These are phyloP conservation scores for Priceomyces melissophilus DNA, from an alignment of 805 yeast species.

Conservation along the genomic window DNA sequence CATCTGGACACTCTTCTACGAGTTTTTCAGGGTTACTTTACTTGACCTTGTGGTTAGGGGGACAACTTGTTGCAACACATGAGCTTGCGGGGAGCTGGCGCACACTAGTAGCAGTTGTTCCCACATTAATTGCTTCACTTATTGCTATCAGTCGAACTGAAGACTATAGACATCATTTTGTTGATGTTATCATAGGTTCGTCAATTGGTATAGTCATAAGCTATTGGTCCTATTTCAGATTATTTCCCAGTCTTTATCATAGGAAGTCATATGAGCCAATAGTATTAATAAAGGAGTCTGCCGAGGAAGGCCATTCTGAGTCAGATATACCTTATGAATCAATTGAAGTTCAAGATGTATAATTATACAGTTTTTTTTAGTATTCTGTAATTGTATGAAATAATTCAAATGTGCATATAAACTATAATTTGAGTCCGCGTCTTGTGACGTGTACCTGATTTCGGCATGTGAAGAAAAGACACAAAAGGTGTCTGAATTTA, in stretches of 20 bases:
- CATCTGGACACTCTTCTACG: slow-evolving; percentile 76
- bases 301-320: slow-evolving; percentile 5
- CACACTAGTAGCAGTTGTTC: slow-evolving; percentile 48
- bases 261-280: slow-evolving; percentile 40
- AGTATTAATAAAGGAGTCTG: slow-evolving; percentile 15
- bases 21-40: slow-evolving; percentile 68
- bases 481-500: too few species aligned
- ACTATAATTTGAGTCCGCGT: neutral
- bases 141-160: slow-evolving; percentile 85
- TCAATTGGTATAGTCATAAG: slow-evolving; percentile 62
- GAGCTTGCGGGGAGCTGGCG: slow-evolving; percentile 62
- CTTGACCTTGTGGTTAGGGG: slow-evolving; percentile 61
- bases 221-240: slow-evolving; percentile 50
- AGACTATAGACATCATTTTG: slow-evolving; percentile 91
- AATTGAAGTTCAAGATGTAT: neutral
- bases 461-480: too few species aligned
- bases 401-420: neutral
- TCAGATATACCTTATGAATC: neutral
- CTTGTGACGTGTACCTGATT: too few species aligned
- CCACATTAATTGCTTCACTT: slow-evolving; percentile 63
- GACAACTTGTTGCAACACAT: slow-evolving; percentile 52
- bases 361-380: neutral
- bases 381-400: neutral
- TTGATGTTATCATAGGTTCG: slow-evolving; percentile 77
- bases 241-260: slow-evolving; percentile 43